Evolutionary conservation across 192 early-diverging fungal species (phyloP).

Genomic region (Geranomyces michiganensis): DNA sequence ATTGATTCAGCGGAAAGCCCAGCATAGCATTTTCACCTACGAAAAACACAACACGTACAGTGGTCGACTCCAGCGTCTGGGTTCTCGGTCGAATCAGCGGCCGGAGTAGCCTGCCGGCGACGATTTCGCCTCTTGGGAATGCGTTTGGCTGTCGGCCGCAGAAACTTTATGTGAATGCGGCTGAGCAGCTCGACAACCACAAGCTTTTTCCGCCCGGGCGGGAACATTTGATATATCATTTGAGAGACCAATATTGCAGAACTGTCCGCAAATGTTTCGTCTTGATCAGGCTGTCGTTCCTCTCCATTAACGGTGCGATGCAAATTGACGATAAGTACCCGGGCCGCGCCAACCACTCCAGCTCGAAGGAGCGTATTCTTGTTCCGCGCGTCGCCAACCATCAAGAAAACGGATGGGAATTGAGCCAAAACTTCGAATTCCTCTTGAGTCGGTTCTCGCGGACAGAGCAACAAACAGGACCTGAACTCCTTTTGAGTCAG

Average conservation of each 20-base stretch:
- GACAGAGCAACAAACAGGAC: constrained; percentile 43
- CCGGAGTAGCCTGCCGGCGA: constrained; percentile 29
- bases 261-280: constrained; percentile 30
- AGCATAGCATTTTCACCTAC: constrained; percentile 19
- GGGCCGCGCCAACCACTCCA: constrained; percentile 32
- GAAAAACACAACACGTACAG: neutral
- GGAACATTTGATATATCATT: constrained; percentile 11
- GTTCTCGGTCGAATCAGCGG: constrained; percentile 23
- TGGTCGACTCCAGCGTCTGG: constrained; percentile 6
- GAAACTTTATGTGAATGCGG: constrained; percentile 62
- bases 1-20: no score
- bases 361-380: constrained; percentile 34
- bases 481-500: constrained; percentile 33
- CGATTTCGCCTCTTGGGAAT: constrained; percentile 31
- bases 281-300: neutral
- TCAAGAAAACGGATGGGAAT: constrained; percentile 46
- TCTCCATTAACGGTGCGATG: neutral
- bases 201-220: constrained; percentile 25
- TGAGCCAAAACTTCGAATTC: constrained; percentile 35
- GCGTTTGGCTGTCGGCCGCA: constrained; percentile 44
- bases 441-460: constrained; percentile 24
- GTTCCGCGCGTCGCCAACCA: constrained; percentile 46
- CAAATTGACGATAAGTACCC: constrained; percentile 33
- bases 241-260: constrained; percentile 36
- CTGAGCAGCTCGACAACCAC: constrained; percentile 40